phyloP scores from a whole-genome alignment of 2,329 filamentous ascomycete species.

The Pseudogymnoascus sp. region DNA sequence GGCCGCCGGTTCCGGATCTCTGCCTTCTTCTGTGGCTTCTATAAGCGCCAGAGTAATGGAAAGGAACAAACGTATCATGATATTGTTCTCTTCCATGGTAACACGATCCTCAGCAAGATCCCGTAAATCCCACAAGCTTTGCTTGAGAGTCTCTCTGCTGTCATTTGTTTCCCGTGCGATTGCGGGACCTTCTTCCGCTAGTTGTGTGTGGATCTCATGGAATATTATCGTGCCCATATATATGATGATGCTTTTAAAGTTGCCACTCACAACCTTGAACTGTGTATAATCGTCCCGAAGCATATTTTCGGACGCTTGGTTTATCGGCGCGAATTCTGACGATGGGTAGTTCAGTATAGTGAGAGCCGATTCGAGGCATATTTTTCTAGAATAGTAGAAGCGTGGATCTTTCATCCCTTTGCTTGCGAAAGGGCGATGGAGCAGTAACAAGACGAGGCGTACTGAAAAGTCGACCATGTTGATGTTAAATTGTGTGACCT shows the following conservation, averaged over 20 bases:
- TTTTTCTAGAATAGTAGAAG: constrained; percentile 44
- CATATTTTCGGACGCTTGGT: not conserved
- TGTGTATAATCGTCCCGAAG: constrained; percentile 32
- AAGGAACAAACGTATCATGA: constrained; percentile 37
- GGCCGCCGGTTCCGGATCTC: constrained; percentile 13
- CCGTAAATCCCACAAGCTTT: constrained; percentile 26
- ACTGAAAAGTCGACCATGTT: constrained; percentile 46
- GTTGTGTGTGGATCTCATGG: constrained; percentile 40
- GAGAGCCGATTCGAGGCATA: constrained; percentile 38
- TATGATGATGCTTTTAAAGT: constrained; percentile 34
- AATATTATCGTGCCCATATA: constrained; percentile 37
- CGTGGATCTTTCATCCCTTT: constrained; percentile 37
- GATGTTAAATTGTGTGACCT: constrained; percentile 5
- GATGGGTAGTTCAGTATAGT: constrained; percentile 17
- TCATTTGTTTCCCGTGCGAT: constrained; percentile 25
- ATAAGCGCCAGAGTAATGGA: constrained; percentile 35
- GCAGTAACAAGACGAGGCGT: constrained; percentile 46
- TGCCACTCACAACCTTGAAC: constrained; percentile 34
- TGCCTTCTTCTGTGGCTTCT: constrained; percentile 25
- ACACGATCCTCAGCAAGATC: constrained; percentile 29
- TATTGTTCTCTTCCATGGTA: constrained; percentile 36
- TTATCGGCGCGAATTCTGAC: not conserved
- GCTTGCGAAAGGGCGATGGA: constrained; percentile 44
- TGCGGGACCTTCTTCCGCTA: constrained; percentile 35
- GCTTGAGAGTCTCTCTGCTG: constrained; percentile 29